Conservation (phyloP, 2,329 filamentous ascomycete genomes). For the Fusarium albosuccineum region DNA sequence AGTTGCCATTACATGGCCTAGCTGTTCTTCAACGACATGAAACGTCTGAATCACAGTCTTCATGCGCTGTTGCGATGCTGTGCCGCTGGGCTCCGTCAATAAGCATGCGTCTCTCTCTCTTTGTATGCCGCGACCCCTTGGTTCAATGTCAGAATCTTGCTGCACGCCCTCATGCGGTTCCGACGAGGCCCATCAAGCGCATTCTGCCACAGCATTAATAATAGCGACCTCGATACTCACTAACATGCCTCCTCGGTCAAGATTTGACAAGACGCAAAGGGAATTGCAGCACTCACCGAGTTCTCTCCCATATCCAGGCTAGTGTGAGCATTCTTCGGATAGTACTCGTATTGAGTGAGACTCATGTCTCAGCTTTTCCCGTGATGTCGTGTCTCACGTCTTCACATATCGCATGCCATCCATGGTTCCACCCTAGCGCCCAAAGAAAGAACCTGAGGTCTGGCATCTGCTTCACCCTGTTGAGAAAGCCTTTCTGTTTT, state of each 20-base stretch:
- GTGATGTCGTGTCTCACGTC: slow-evolving; percentile 39
- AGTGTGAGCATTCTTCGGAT: slow-evolving; percentile 20
- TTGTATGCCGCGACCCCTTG: neutral
- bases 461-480: slow-evolving; percentile 5
- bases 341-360: slow-evolving; percentile 26
- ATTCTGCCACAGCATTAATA: slow-evolving; percentile 10
- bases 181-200: slow-evolving; percentile 1
- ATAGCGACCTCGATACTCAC: slow-evolving; percentile 2
- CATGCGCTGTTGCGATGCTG: slow-evolving; percentile 19
- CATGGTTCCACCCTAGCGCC: slow-evolving; percentile 27
- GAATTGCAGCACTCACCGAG: slow-evolving; percentile 24
- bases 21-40: slow-evolving; percentile 39
- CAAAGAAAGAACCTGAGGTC: slow-evolving; percentile 11
- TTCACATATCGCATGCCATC: slow-evolving; percentile 36
- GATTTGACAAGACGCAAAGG: slow-evolving; percentile 3
- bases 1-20: slow-evolving; percentile 37
- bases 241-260: slow-evolving; percentile 21
- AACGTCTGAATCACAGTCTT: slow-evolving; percentile 23
- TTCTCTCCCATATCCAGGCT: slow-evolving; percentile 8
- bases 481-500: neutral
- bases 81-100: slow-evolving; percentile 17
- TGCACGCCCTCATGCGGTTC: slow-evolving; percentile 17
- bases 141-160: neutral
- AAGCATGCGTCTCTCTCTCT: slow-evolving; percentile 1
- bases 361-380: slow-evolving; percentile 35